Evolutionary conservation across 176 grass and related monocot species (phyloP).

Genomic region (Miscanthus lutarioriparius): DNA sequence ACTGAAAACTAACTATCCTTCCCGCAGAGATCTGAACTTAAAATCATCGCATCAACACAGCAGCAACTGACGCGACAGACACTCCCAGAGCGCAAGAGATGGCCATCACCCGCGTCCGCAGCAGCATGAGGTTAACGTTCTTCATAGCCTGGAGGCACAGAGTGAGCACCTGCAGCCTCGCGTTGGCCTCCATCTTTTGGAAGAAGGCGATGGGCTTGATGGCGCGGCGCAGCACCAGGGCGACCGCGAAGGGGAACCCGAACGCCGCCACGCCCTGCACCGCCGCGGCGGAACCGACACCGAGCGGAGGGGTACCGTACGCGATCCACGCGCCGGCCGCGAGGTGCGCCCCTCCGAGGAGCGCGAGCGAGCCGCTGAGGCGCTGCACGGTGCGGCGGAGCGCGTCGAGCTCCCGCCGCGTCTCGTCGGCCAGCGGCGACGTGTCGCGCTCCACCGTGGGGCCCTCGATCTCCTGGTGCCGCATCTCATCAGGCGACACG

Average conservation of each 20-base stretch:
- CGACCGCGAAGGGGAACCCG: conserved; percentile 76
- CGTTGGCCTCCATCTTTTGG: conserved; percentile 90
- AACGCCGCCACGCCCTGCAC: conserved; percentile 73
- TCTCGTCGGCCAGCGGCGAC: conserved; percentile 80
- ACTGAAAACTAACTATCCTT: background rate
- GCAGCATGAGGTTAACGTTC: conserved; percentile 65
- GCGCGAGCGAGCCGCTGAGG: conserved; percentile 62
- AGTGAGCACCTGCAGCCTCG: conserved; percentile 83
- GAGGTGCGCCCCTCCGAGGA: conserved; percentile 75
- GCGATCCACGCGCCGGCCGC: conserved; percentile 65
- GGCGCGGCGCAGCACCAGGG: conserved; percentile 72
- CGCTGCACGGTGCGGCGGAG: conserved; percentile 57
- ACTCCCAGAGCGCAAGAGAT: conserved; percentile 70
- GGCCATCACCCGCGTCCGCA: conserved; percentile 66
- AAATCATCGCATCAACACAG: conserved; percentile 50
- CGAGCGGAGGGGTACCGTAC: conserved; percentile 45
- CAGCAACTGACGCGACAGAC: conserved; percentile 58
- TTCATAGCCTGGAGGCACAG: conserved; percentile 77
- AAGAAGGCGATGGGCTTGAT: conserved; percentile 93
- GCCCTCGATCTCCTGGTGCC: conserved; percentile 91
- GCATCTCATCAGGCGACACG: conserved; percentile 36
- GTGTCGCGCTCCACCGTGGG: conserved; percentile 89
- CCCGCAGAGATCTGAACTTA: conserved; percentile 11
- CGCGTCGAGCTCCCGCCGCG: conserved; percentile 63
- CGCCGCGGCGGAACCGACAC: conserved; percentile 38